These are phyloP conservation scores for Blastocystis sp. DNA, from an alignment of 352 stramenopile genomes.

Conservation along the genomic window DNA sequence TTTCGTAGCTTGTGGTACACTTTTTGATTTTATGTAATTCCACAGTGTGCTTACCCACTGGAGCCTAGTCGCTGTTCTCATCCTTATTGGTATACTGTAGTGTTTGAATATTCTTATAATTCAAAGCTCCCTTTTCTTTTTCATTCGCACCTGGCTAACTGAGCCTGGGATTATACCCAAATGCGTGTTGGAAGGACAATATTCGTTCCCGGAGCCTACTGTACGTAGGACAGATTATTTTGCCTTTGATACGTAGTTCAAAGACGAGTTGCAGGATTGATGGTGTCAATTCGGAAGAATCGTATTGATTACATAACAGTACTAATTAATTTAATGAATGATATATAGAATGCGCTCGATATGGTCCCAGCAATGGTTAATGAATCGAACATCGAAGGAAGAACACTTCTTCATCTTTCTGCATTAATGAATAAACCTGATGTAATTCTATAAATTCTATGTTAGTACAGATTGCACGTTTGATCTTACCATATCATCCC, in stretches of 20 bases:
- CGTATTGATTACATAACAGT: slow-evolving; percentile 24
- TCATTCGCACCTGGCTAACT: slow-evolving; percentile 17
- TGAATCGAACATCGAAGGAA: slow-evolving; percentile 29
- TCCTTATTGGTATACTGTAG: not conserved
- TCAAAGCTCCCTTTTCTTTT: not conserved
- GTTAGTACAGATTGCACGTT: not conserved
- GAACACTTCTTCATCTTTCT: not conserved
- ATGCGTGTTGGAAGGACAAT: not conserved
- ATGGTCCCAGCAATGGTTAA: slow-evolving; percentile 20
- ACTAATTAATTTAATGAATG: not conserved
- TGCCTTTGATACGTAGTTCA: not conserved
- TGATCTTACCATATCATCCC: slow-evolving; percentile 4
- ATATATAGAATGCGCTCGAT: slow-evolving; percentile 22
- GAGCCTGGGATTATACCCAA: slow-evolving; percentile 48
- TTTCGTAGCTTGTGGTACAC: slow-evolving; percentile 16
- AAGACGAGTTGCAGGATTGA: not conserved
- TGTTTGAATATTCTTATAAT: not conserved
- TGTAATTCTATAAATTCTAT: not conserved
- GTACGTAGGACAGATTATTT: not conserved
- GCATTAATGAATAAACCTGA: not conserved
- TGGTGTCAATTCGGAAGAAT: slow-evolving; percentile 43
- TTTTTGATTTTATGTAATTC: not conserved
- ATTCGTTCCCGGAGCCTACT: not conserved
- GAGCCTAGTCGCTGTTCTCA: not conserved
- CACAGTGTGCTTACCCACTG: slow-evolving; percentile 19